Conservation (phyloP, 495 filamentous ascomycete genomes). For the Trichoderma virens region DNA sequence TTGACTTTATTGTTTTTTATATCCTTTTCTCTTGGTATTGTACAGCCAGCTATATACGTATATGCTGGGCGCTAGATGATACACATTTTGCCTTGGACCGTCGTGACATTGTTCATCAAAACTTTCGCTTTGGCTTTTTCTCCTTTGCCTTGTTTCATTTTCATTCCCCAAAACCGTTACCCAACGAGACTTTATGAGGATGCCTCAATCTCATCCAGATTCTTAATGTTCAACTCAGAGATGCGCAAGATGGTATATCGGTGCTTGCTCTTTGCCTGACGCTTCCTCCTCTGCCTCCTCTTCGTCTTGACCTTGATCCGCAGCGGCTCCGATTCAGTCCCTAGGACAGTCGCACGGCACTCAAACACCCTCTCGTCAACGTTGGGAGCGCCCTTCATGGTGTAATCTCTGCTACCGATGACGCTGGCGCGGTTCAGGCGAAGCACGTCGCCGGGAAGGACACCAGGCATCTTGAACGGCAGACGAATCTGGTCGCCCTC, state of each 20-base stretch:
- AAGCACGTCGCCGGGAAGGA: conserved; percentile 72
- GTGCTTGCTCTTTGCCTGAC: conserved; percentile 75
- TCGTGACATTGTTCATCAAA: conserved; percentile 4
- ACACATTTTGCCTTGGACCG: conserved; percentile 6
- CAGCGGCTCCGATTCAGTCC: conserved; percentile 81
- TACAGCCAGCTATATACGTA: conserved; percentile 1
- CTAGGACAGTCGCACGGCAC: conserved; percentile 79
- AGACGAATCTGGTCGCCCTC: conserved; percentile 79
- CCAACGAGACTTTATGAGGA: neutral
- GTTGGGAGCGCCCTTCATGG: conserved; percentile 68
- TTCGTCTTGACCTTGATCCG: conserved; percentile 89
- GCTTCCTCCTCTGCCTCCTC: conserved; percentile 67
- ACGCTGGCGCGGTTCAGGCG: conserved; percentile 74
- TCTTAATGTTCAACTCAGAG: conserved; percentile 66
- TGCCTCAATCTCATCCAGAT: conserved; percentile 34
- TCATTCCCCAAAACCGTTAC: neutral
- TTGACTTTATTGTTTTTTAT: neutral
- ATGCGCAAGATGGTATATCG: conserved; percentile 78
- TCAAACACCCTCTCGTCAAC: conserved; percentile 76
- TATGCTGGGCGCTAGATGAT: conserved; percentile 4
- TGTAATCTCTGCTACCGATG: conserved; percentile 84
- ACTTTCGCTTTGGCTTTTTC: neutral
- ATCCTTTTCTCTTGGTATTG: neutral
- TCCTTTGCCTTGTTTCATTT: neutral
- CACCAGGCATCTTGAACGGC: conserved; percentile 86